phyloP scores from a whole-genome alignment of 2,329 filamentous ascomycete species.

The Chaetothyriales sp. region DNA sequence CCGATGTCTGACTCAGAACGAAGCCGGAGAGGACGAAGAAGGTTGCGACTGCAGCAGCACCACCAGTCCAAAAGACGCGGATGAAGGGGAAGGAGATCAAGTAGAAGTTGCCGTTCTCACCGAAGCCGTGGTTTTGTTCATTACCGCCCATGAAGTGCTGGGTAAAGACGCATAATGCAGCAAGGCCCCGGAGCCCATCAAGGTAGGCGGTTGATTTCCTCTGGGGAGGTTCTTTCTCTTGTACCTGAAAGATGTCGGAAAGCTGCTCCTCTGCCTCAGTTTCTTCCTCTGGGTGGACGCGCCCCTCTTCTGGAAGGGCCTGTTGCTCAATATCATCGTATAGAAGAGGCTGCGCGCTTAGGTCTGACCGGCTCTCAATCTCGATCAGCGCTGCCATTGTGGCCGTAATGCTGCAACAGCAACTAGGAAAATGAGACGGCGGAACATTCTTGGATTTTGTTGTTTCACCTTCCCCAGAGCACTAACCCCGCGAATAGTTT shows the following conservation, averaged over 20 bases:
- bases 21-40: conserved; percentile 39
- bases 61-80: conserved; percentile 21
- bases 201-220: conserved; percentile 15
- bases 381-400: not conserved
- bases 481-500: no score
- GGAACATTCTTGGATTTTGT: no score
- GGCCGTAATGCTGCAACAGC: not conserved
- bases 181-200: conserved; percentile 19
- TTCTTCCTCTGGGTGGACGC: not conserved
- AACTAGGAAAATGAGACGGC: no score
- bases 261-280: not conserved
- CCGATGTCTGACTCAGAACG: conserved; percentile 31
- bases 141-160: conserved; percentile 24
- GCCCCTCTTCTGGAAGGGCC: not conserved
- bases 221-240: not conserved
- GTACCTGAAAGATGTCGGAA: not conserved
- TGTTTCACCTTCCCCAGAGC: no score
- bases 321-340: not conserved
- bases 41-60: conserved; percentile 25
- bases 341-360: not conserved
- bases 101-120: conserved; percentile 24
- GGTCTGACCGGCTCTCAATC: not conserved
- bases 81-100: conserved; percentile 27
- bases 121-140: conserved; percentile 27
- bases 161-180: conserved; percentile 13